Percentiles rank a stretch among this genome's conserved stretches.
Evolutionary conservation across 2,329 filamentous ascomycete species (phyloP).

Genomic region (Phialophora verrucosa): DNA sequence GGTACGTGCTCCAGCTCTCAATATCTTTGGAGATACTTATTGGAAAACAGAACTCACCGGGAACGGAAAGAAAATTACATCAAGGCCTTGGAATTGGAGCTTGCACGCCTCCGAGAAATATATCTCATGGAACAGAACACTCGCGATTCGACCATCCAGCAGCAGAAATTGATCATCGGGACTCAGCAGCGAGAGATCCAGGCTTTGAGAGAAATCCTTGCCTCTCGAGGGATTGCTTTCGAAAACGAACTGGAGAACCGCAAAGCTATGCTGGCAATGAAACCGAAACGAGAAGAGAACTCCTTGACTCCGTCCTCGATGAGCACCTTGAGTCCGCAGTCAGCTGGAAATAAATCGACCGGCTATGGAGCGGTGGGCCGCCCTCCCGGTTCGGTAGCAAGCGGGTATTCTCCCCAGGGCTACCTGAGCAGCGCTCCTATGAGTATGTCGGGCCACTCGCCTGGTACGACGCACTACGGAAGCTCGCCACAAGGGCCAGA

Average conservation of each 20-base stretch:
- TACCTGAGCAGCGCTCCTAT: constrained; percentile 30
- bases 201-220: constrained; percentile 69
- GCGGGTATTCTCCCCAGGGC: constrained; percentile 33
- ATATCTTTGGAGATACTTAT: constrained; percentile 11
- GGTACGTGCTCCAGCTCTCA: constrained; percentile 60
- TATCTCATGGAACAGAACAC: constrained; percentile 64
- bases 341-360: constrained; percentile 37
- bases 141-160: constrained; percentile 47
- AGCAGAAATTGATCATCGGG: constrained; percentile 77
- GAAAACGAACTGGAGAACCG: constrained; percentile 55
- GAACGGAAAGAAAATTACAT: constrained; percentile 97
- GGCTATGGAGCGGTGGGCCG: constrained; percentile 20
- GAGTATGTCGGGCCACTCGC: constrained; percentile 36
- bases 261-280: constrained; percentile 40
- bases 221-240: constrained; percentile 63
- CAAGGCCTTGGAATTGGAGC: constrained; percentile 89
- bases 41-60: constrained; percentile 78
- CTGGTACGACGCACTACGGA: constrained; percentile 36
- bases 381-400: constrained; percentile 22
- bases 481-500: constrained; percentile 38
- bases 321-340: constrained; percentile 37
- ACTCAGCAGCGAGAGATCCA: constrained; percentile 80
- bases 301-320: constrained; percentile 33
- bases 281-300: constrained; percentile 33
- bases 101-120: constrained; percentile 80